Conservation (phyloP, 495 filamentous ascomycete species). For the Aspergillus egyptiacus region DNA sequence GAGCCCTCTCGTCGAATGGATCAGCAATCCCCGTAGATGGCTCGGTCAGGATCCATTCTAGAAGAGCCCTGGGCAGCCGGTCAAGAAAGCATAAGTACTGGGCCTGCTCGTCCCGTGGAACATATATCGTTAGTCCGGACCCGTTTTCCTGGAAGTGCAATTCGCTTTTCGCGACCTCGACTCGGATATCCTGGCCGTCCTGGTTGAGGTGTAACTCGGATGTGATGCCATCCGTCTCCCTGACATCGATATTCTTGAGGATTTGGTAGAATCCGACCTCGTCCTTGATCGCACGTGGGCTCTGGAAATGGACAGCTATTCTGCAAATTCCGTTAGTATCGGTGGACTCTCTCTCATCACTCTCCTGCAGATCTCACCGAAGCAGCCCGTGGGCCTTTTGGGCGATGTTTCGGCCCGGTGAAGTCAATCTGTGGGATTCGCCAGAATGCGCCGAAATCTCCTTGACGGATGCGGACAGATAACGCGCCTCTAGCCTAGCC, state of each 20-base stretch:
- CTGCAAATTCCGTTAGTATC: no score
- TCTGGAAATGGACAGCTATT: constrained; percentile 29
- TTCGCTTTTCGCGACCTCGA: constrained; percentile 16
- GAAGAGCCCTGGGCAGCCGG: constrained; percentile 25
- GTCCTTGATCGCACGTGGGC: constrained; percentile 20
- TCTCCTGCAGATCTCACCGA: no score
- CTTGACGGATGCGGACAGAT: constrained; percentile 30
- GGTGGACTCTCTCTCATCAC: no score
- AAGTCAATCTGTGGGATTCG: constrained; percentile 15
- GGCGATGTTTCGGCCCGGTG: constrained; percentile 21
- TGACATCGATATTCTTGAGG: constrained; percentile 19
- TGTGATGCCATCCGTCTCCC: constrained; percentile 28
- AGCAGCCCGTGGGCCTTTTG: constrained; percentile 34
- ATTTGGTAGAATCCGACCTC: constrained; percentile 22
- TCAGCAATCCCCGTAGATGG: constrained; percentile 18
- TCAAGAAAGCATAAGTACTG: constrained; percentile 31
- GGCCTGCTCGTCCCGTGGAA: constrained; percentile 27
- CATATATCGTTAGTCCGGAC: constrained; percentile 27
- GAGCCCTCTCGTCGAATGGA: constrained; percentile 7
- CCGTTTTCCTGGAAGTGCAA: constrained; percentile 28
- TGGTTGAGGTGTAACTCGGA: constrained; percentile 21
- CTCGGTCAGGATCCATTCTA: constrained; percentile 31
- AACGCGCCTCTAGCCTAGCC: constrained; percentile 26
- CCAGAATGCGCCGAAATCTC: constrained; percentile 26
- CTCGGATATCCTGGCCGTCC: constrained; percentile 18